phyloP scores from a whole-genome alignment of 257 asterid genomes.

The Rauvolfia tetraphylla region DNA sequence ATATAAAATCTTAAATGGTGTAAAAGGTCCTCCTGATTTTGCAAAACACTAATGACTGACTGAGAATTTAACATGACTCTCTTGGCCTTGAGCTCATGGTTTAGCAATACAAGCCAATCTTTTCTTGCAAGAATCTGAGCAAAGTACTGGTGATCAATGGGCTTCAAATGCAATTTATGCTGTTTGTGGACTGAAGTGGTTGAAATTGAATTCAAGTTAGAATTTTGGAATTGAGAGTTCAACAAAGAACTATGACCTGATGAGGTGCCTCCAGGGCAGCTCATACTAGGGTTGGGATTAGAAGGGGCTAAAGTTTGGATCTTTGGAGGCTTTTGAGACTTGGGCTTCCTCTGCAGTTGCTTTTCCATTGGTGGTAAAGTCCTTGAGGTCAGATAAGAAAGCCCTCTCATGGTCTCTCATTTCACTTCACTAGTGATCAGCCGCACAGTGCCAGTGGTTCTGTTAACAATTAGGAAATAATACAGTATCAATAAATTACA shows the following conservation, averaged over 20 bases:
- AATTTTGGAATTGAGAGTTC: conserved; percentile 23
- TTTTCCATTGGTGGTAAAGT: conserved; percentile 37
- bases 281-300: conserved; percentile 9
- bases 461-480: no score
- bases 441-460: no score
- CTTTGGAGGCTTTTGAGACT: conserved; percentile 23
- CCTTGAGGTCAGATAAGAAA: conserved; percentile 61
- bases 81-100: conserved; percentile 54
- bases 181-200: conserved; percentile 18
- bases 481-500: no score
- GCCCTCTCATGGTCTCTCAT: conserved; percentile 51
- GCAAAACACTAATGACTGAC: conserved; percentile 55
- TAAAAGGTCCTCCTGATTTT: conserved; percentile 67
- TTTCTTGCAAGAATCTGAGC: conserved; percentile 56
- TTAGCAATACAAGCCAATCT: conserved; percentile 76
- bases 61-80: conserved; percentile 41
- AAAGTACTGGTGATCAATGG: conserved; percentile 49
- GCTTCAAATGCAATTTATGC: conserved; percentile 20
- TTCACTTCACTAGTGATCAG: no score
- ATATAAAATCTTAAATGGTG: conserved; percentile 59
- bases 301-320: conserved; percentile 18
- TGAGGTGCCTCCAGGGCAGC: conserved; percentile 24
- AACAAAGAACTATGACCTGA: conserved; percentile 33
- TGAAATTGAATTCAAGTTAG: conserved; percentile 31
- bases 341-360: conserved; percentile 23